phyloP scores from a whole-genome alignment of 1,284 basidiomycete species.

The Fomitopsis betulina region DNA sequence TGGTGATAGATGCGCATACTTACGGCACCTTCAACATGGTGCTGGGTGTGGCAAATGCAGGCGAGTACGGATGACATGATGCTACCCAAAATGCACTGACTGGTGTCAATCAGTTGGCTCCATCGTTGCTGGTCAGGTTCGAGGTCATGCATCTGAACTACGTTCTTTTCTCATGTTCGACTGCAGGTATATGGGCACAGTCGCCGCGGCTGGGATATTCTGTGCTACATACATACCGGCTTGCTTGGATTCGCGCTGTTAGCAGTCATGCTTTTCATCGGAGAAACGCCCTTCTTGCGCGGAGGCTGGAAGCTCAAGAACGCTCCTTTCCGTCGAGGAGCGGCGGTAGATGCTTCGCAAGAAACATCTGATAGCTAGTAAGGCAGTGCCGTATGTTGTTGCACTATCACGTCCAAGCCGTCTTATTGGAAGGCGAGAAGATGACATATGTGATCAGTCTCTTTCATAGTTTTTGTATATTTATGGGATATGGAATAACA shows the following conservation, averaged over 20 bases:
- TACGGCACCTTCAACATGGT: conserved; percentile 24
- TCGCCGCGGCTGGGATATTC: background rate
- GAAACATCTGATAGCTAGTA: too few relatives aligned
- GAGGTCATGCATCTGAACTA: background rate
- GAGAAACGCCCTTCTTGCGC: background rate
- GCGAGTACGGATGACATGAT: conserved; percentile 4
- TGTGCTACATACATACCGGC: background rate
- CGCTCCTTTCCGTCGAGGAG: too few relatives aligned
- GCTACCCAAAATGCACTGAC: background rate
- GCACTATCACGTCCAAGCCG: too few relatives aligned
- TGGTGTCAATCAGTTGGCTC: background rate
- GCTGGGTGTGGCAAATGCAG: conserved; percentile 18
- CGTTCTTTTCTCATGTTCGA: background rate
- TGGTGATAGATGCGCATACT: conserved; percentile 6
- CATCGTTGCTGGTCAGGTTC: conserved; percentile 1
- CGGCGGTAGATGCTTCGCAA: too few relatives aligned
- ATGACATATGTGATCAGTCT: too few relatives aligned
- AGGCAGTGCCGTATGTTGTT: too few relatives aligned
- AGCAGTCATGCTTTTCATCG: background rate
- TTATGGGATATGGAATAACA: too few relatives aligned
- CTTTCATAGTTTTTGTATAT: too few relatives aligned
- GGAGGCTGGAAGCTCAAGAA: too few relatives aligned
- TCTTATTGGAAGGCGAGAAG: too few relatives aligned
- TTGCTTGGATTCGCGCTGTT: background rate
- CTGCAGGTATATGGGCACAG: background rate